Evolutionary conservation across 352 stramenopile species (phyloP), one percentile per base, ranked within the genome.

Genomic region (Pythium phragmiticola): DNA sequence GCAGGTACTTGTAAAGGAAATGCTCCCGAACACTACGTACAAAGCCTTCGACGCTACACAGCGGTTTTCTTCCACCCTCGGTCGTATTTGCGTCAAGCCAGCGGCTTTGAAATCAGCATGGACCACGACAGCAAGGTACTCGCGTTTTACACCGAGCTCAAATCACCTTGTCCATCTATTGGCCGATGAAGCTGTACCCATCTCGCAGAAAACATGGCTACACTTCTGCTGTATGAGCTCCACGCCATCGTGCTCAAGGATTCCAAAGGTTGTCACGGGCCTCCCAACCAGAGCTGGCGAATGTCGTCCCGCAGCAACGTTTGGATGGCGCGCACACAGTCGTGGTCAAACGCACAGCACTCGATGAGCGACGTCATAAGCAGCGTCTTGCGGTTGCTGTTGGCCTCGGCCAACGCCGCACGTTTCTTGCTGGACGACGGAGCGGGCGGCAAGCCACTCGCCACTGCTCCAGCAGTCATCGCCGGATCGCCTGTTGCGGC

Each of bases 301-400:
- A 69, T 61, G 54, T 88, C 79, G 1, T 87, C 78, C 8, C 78
- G 74, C 28, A 87, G 49, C 74, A 73, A 82, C 5, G 13, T 45
- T 19, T 73, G 63, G 12, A 87, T 50, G 16, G 68, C 66, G 26
- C 57, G 63, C 36, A 87, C 61, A 41, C 70, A 80, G 21, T 84
- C 76, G 36, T 59, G 69, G 55, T 87, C 69, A 47, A 77, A 75
- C 5, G 72, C 74, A 21, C 70, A 80, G 47, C 72, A 80, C 21
- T 89, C 80, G 42, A 81, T 56, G 8, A 82, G 70, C 36, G 69
- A 76, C 11, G 73, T 75, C 68, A 89, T 80, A 45, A 89, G 54
- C 19, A 52, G 17, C 0, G 57, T 66, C 49, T 66, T 70, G 19
- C 67, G 41, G 48, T 61, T 66, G 46, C 55, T 71, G 28, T 52